phyloP scores from a whole-genome alignment of 257 asterid species.

The Solanum sitiens region DNA sequence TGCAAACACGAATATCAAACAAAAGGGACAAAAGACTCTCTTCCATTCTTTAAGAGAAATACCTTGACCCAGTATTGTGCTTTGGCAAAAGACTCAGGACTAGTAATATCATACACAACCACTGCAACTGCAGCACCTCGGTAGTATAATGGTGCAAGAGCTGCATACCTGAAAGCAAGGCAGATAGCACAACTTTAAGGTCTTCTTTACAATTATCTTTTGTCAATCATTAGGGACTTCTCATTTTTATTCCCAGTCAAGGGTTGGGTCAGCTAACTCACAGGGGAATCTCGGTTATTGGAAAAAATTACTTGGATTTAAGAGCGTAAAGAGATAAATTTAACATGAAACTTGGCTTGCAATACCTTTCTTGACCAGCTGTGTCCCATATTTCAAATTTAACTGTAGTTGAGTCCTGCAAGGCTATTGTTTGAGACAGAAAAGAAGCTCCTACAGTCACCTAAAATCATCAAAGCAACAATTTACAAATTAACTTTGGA shows the following conservation, averaged over 20 bases:
- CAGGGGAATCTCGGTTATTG: neutral
- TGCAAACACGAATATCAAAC: neutral
- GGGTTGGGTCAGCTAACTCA: neutral
- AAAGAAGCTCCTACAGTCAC: slow-evolving; percentile 93
- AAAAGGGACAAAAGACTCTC: neutral
- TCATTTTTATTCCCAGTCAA: neutral
- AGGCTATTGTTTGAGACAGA: slow-evolving; percentile 92
- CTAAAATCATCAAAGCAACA: slow-evolving; percentile 28
- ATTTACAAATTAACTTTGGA: neutral
- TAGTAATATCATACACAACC: slow-evolving; percentile 79
- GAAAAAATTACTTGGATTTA: neutral
- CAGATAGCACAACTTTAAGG: neutral
- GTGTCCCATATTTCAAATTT: slow-evolving; percentile 99
- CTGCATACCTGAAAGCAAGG: slow-evolving; percentile 50
- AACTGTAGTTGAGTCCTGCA: slow-evolving; percentile 92
- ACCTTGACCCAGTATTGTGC: slow-evolving; percentile 95
- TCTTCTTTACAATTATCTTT: neutral
- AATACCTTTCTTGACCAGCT: slow-evolving; percentile 97
- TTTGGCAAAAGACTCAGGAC: slow-evolving; percentile 77
- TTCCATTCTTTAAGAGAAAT: neutral
- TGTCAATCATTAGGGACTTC: neutral
- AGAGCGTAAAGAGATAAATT: neutral
- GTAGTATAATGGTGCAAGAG: slow-evolving; percentile 74
- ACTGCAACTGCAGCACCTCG: slow-evolving; percentile 85
- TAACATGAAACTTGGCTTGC: neutral